phyloP scores from a whole-genome alignment of 2,329 filamentous ascomycete species.

The Fusarium sarcochroum region DNA sequence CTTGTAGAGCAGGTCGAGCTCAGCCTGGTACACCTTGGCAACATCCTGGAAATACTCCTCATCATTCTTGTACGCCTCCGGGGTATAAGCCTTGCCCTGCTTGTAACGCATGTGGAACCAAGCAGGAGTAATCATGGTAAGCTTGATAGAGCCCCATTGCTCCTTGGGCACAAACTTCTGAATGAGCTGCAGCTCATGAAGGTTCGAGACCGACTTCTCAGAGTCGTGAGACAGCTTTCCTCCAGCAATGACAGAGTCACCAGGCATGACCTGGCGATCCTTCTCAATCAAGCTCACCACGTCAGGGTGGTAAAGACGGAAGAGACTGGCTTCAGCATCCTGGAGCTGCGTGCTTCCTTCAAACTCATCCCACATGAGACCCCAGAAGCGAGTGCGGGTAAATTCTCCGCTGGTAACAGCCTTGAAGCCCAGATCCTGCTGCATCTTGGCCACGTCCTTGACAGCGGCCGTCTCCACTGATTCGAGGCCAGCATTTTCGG shows the following conservation, averaged over 20 bases:
- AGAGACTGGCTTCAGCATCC: conserved; percentile 66
- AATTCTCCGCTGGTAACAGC: conserved; percentile 82
- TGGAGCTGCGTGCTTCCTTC: conserved; percentile 63
- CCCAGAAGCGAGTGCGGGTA: conserved; percentile 62
- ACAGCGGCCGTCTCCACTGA: conserved; percentile 70
- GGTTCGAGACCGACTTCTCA: conserved; percentile 60
- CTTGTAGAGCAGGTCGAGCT: conserved; percentile 72
- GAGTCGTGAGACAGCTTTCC: conserved; percentile 62
- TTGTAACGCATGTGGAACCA: conserved; percentile 53
- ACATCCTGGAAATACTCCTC: conserved; percentile 75
- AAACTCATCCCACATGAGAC: conserved; percentile 68
- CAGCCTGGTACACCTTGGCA: conserved; percentile 75
- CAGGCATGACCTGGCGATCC: conserved; percentile 68
- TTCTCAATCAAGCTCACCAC: conserved; percentile 67
- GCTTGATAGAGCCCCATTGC: conserved; percentile 66
- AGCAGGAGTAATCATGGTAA: conserved; percentile 68
- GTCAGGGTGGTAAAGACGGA: conserved; percentile 68
- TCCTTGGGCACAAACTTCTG: conserved; percentile 62
- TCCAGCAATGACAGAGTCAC: conserved; percentile 67
- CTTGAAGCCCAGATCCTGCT: conserved; percentile 76
- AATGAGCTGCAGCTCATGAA: conserved; percentile 64
- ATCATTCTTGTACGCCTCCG: conserved; percentile 48
- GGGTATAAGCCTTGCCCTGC: conserved; percentile 48
- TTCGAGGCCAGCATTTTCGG: conserved; percentile 68
- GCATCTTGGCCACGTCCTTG: conserved; percentile 73